Percentiles rank a stretch among this genome's conserved stretches.
These are phyloP conservation scores for Dactylellina drechsleri DNA, from an alignment of 2,329 filamentous ascomycete species.

Conservation along the genomic window DNA sequence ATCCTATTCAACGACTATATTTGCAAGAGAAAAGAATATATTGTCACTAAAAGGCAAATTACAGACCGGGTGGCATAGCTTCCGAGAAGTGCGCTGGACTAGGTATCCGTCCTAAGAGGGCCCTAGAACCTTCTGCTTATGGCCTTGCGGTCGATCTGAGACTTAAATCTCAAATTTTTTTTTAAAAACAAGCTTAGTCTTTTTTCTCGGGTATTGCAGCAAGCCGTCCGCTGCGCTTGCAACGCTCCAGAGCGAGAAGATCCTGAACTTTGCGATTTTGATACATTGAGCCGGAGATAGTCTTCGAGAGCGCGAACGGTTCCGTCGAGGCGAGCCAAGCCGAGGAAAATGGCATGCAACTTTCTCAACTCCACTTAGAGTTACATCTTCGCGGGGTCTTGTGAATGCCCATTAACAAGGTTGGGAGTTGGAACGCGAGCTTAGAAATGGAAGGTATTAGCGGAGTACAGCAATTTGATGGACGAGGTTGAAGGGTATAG, in stretches of 20 bases:
- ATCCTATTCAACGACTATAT: no score
- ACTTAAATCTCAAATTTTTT: background rate
- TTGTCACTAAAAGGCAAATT: no score
- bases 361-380: background rate
- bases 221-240: background rate
- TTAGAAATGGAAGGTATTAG: background rate
- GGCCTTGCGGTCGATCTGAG: background rate
- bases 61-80: no score
- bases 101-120: background rate
- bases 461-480: background rate
- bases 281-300: background rate
- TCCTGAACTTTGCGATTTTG: background rate
- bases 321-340: background rate
- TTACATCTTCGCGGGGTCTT: constrained; percentile 1
- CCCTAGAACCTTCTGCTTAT: background rate
- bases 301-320: background rate
- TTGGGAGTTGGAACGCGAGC: background rate
- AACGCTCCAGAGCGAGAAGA: no score
- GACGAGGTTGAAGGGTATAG: background rate
- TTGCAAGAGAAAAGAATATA: no score
- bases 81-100: background rate
- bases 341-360: no score
- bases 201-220: background rate
- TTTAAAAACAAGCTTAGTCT: background rate
- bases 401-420: background rate